Evolutionary conservation across 495 filamentous ascomycete species (phyloP), one percentile per base, ranked within the genome.

Genomic region (Rusavskia elegans): DNA sequence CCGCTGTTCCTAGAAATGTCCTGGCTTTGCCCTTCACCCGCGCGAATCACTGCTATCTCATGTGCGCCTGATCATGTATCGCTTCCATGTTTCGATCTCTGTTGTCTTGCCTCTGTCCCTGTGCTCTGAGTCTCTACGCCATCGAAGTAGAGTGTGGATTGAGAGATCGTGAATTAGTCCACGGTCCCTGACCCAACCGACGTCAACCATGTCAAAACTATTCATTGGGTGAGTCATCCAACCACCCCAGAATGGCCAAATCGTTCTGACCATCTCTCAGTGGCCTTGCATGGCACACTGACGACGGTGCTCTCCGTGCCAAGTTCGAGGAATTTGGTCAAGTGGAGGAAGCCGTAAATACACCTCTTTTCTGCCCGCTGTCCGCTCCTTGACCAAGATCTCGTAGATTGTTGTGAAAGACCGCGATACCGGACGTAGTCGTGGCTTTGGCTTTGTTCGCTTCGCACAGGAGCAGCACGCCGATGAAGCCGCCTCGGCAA

Each of bases 221-320:
- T 95, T 93, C 65, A 83, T 95, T 62, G 88, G 88, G 88, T 93
- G 75, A 69, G 81, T 67, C 40, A 41, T 46, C 52, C 48, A 54
- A n/a, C 14, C 20, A 8, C 48, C 4, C n/a, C 46, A 8, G 11
- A 42, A 25, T 9, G 16, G 27, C 52, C 49, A 48, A 51, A 54
- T 59, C n/a, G 50, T 48, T 40, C 48, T 50, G 42, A 54, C 32
- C 35, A 17, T 8, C 29, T n/a, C 11, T 44, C 58, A 96, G 90
- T 61, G 90, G 90, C 75, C 88, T 97, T 57, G 87, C 90, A 56
- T 97, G 90, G 90, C 89, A 95, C 75, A 97, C 90, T 48, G 87
- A 89, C 65, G 90, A 97, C 67, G 63, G 64, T 3, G 84, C 85
- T 38, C 74, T 97, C 38, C 81, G 82, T 55, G 63, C 78, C 53